Conservation (phyloP, 202 grass and related monocot species). For the Eragrostis tef region DNA sequence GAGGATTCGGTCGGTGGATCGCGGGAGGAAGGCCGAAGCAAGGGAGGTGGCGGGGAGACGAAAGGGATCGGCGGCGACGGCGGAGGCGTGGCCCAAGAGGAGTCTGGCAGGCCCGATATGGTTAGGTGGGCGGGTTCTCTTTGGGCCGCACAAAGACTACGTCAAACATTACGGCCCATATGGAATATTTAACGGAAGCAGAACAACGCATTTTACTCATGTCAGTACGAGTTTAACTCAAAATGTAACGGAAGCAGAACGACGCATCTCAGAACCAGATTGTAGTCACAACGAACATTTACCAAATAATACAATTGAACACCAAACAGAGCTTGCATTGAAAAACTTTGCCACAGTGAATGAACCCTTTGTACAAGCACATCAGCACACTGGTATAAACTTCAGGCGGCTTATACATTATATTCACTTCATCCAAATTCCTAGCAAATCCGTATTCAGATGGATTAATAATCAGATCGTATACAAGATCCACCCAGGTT, state of each 20-base stretch:
- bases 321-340: background rate
- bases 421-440: constrained; percentile 28
- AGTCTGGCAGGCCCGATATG: background rate
- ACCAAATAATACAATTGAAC: background rate
- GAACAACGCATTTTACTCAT: too few relatives aligned
- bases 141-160: too few relatives aligned
- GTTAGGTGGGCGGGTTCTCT: background rate
- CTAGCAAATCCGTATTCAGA: background rate
- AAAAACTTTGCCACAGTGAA: background rate
- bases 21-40: background rate
- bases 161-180: too few relatives aligned
- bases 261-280: background rate
- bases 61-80: background rate
- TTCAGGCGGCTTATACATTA: background rate
- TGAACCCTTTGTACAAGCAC: background rate
- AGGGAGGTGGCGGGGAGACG: background rate
- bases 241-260: background rate
- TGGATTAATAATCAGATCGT: constrained; percentile 35
- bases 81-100: constrained; percentile 2
- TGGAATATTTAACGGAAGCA: too few relatives aligned
- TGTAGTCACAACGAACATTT: background rate
- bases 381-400: too few relatives aligned
- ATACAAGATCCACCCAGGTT: background rate
- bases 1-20: background rate
- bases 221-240: too few relatives aligned